Evolutionary conservation across 129 eudicot species (phyloP).

Genomic region (Oenanthe sinensis): DNA sequence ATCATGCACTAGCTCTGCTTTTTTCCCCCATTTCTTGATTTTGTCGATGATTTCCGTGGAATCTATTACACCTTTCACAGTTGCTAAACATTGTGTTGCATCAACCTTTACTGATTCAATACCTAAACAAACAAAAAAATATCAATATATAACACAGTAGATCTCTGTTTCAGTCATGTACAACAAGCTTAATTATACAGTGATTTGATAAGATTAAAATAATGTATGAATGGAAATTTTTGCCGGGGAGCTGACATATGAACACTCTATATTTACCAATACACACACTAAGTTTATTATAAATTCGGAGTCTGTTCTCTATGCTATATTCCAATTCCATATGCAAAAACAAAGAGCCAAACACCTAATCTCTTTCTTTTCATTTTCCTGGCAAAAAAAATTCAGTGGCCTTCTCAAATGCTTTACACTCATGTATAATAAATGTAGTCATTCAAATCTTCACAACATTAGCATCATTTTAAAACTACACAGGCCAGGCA

Average conservation of each 20-base stretch:
- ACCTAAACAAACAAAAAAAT: not conserved
- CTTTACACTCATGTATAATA: too few species aligned
- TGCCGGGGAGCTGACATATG: too few species aligned
- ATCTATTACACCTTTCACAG: not conserved
- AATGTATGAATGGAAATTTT: too few species aligned
- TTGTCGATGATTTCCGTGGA: not conserved
- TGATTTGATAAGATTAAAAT: not conserved
- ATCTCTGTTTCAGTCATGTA: not conserved
- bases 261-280: too few species aligned
- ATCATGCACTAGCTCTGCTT: not conserved
- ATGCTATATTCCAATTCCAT: too few species aligned
- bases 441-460: not conserved
- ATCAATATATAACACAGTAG: not conserved
- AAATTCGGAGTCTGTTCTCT: not conserved
- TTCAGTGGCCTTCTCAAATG: too few species aligned
- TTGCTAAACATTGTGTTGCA: not conserved
- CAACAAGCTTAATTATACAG: not conserved
- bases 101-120: not conserved
- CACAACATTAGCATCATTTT: not conserved
- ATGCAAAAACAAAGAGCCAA: too few species aligned
- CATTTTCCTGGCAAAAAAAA: too few species aligned
- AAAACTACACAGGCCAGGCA: not conserved
- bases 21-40: not conserved
- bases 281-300: not conserved
- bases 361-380: too few species aligned